Base-by-base conservation (phyloP, 129 eudicot genomes). In the Chrysanthemum makinoi region DNA sequence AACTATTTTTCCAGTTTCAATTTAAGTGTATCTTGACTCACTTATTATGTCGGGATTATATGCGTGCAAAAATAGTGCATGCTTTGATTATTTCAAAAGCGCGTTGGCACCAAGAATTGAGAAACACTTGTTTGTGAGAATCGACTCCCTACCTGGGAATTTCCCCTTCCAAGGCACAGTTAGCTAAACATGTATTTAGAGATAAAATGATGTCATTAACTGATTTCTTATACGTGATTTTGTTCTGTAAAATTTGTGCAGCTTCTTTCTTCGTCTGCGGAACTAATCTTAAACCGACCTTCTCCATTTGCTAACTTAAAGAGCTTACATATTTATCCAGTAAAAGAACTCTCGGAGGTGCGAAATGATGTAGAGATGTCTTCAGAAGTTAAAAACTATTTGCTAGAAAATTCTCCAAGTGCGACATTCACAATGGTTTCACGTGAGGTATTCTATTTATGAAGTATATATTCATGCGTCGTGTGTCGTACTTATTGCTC, bases 291-390 rank as follows among this genome's bases (percentile, higher is more conserved):
- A 72, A 43, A 26, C 22, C 76, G 60, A 15, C 76, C 60, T 24
- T 58, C 48, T 59, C 68, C 76, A 10, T 72, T 72, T 59, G 16
- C 60, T 20, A 60, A 72, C 76, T 65, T 72, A 24, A 72, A 47
- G 58, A 20, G 47, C n/a, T 46, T 46, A 47, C 44, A 44, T 22
- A 71, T 56, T 44, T 57, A 43, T 9, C 44, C 46, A 0, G 20
- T 16, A n/a, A 14, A 2, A 17, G 10, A 24, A 43, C 8, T n/a
- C 11, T 0, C 3, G 3, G 9, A 52, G 2, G 50, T 17, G 3
- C 15, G 3, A 24, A 11, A 19, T 3, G 39, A 62, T 15, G 16
- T 55, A 16, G 7, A 13, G 6, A 62, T 44, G 24, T 19, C 44
- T 43, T 3, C 75, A 19, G 55, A 57, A 70, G 55, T 57, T 3